Percentiles rank a stretch among this genome's conserved stretches.
Conservation (phyloP, 768 basidiomycete genomes). For the Phanerodontia chrysosporium region DNA sequence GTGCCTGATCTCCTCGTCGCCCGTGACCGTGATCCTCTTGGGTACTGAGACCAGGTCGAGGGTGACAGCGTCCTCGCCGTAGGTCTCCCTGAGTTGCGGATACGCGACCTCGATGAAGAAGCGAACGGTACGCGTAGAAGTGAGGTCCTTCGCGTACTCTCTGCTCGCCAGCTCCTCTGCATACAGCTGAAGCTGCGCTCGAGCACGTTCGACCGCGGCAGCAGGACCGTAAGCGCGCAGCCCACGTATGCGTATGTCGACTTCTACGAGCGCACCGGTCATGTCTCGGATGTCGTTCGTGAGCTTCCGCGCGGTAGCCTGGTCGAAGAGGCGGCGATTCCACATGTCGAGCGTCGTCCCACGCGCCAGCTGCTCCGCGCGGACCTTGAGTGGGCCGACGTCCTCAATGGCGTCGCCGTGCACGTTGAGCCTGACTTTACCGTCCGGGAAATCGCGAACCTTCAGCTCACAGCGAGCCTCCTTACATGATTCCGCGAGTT, state of each 20-base stretch:
- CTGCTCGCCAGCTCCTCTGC: conserved; percentile 38
- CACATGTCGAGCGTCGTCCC: conserved; percentile 45
- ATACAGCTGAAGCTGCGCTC: conserved; percentile 41
- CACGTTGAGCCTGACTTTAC: conserved; percentile 35
- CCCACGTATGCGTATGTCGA: conserved; percentile 40
- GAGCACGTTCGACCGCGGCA: conserved; percentile 36
- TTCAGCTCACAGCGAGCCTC: conserved; percentile 33
- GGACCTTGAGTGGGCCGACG: conserved; percentile 54
- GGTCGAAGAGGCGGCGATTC: conserved; percentile 29
- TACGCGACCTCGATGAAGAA: conserved; percentile 51
- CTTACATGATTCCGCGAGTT: conserved; percentile 31
- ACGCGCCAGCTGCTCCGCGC: conserved; percentile 49
- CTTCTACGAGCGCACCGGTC: conserved; percentile 39
- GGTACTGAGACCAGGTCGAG: conserved; percentile 34
- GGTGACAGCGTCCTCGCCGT: conserved; percentile 51
- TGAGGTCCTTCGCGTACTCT: conserved; percentile 37
- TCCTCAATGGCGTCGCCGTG: conserved; percentile 48
- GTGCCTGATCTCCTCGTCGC: conserved; percentile 52
- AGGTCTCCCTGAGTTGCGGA: conserved; percentile 42
- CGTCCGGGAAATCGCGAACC: conserved; percentile 21
- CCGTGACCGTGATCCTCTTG: conserved; percentile 45
- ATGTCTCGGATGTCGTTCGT: background rate
- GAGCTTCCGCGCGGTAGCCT: background rate
- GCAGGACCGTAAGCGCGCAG: conserved; percentile 46
- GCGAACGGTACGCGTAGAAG: conserved; percentile 38